Percentiles rank a stretch among this genome's conserved stretches.
phyloP scores from a whole-genome alignment of 1,284 basidiomycete species.

The Heterobasidion occidentale region DNA sequence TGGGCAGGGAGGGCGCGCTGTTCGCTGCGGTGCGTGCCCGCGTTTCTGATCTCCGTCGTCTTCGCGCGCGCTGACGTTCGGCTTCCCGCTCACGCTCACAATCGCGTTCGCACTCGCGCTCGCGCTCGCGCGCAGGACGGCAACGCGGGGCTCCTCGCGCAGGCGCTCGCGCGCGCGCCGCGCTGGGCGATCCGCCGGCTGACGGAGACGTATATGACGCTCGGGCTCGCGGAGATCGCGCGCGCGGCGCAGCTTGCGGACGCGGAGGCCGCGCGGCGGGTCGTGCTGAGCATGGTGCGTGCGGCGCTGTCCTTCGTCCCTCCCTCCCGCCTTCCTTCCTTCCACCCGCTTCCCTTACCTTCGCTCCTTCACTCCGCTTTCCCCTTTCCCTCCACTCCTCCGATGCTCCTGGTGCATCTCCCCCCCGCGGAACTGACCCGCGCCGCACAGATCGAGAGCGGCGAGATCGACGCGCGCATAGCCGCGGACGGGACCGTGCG shows the following conservation, averaged over 20 bases:
- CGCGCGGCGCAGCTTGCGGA: conserved; percentile 25
- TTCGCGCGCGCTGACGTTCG: too few relatives aligned
- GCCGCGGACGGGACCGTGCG: conserved; percentile 61
- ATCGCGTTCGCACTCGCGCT: too few relatives aligned
- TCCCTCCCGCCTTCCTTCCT: too few relatives aligned
- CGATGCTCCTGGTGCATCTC: too few relatives aligned
- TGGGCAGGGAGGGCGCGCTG: conserved; percentile 42
- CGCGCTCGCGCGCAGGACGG: conserved; percentile 59
- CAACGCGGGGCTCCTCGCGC: conserved; percentile 60
- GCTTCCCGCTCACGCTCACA: too few relatives aligned
- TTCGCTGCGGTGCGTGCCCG: conserved; percentile 40
- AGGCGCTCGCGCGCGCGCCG: conserved; percentile 58
- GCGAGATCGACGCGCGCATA: conserved; percentile 59
- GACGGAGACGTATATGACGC: conserved; percentile 70
- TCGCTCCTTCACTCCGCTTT: too few relatives aligned
- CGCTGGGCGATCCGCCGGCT: conserved; percentile 72
- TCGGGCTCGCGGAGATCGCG: conserved; percentile 65
- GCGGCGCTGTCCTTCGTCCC: too few relatives aligned
- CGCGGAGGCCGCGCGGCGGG: conserved; percentile 44
- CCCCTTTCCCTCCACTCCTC: too few relatives aligned
- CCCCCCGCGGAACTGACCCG: too few relatives aligned
- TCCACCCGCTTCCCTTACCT: too few relatives aligned
- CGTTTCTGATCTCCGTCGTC: neutral
- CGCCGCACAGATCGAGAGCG: conserved; percentile 62
- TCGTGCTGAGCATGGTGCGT: conserved; percentile 68